Evolutionary conservation across 2,329 filamentous ascomycete species (phyloP).

Genomic region (Drechslerella stenobrocha): DNA sequence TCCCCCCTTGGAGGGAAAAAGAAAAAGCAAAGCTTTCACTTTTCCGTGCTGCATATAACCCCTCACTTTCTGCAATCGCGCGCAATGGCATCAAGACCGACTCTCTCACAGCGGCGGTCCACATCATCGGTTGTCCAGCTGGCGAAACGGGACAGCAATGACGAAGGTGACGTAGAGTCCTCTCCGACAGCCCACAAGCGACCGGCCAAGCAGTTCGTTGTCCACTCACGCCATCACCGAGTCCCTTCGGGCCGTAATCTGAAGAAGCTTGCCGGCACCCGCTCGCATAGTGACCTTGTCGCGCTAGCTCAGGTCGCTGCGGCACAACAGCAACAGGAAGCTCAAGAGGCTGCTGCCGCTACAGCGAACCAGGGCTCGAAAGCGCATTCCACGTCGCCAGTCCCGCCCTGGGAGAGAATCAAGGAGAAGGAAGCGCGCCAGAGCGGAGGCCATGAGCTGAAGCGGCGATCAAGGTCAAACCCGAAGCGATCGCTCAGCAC

Average conservation of each 20-base stretch:
- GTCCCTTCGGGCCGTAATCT: conserved; percentile 44
- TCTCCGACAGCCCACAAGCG: conserved; percentile 46
- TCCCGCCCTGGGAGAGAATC: conserved; percentile 40
- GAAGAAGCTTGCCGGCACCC: conserved; percentile 46
- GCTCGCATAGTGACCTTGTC: conserved; percentile 48
- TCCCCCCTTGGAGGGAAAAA: not conserved
- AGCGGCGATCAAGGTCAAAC: conserved; percentile 38
- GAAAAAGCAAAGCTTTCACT: conserved; percentile 21
- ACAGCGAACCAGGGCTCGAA: conserved; percentile 46
- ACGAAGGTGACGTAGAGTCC: conserved; percentile 47
- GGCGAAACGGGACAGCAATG: conserved; percentile 37
- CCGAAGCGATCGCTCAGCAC: conserved; percentile 47
- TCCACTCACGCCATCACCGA: conserved; percentile 48
- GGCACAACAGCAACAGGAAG: conserved; percentile 34
- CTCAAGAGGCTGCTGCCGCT: conserved; percentile 23
- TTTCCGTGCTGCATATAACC: conserved; percentile 33
- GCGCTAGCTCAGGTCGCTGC: conserved; percentile 37
- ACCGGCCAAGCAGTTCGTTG: conserved; percentile 46
- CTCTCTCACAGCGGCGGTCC: conserved; percentile 44
- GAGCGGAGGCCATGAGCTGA: conserved; percentile 43
- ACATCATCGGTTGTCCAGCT: conserved; percentile 46
- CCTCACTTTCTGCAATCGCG: conserved; percentile 34
- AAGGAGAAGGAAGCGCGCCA: conserved; percentile 40
- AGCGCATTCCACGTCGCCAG: conserved; percentile 43
- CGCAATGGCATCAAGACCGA: conserved; percentile 48